A percentile compares a stretch with the other conserved stretches of the same genome.
phyloP scores from a whole-genome alignment of 1,284 basidiomycete genomes.

The Tilletia walkeri region DNA sequence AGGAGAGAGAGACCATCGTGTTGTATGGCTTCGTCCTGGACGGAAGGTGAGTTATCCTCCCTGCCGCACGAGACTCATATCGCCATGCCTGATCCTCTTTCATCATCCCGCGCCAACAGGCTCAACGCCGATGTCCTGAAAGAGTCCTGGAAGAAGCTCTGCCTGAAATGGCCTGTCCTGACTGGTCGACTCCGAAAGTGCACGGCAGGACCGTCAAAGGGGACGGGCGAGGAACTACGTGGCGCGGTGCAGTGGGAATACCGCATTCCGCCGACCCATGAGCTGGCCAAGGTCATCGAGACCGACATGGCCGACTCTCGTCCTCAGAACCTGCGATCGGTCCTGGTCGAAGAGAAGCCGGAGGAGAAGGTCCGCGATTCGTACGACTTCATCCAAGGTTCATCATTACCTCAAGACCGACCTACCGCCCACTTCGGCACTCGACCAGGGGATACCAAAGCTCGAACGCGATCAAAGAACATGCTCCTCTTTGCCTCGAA shows the following conservation, averaged over 20 bases:
- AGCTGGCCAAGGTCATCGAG: background rate
- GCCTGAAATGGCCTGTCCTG: background rate
- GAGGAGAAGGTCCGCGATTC: background rate
- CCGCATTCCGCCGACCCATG: background rate
- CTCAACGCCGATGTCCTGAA: conserved; percentile 2
- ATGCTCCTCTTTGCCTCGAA: background rate
- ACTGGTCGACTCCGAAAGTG: background rate
- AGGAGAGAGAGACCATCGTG: background rate
- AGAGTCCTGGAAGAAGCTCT: conserved; percentile 1
- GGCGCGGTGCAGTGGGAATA: background rate
- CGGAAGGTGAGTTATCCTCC: background rate
- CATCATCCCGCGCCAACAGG: background rate
- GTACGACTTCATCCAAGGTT: background rate
- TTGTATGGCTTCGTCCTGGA: conserved; percentile 2
- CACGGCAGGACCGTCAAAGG: background rate
- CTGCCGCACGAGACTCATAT: background rate
- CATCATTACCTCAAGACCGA: background rate
- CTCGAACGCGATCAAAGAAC: background rate
- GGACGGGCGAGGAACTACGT: background rate
- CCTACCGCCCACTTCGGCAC: background rate
- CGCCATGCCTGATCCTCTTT: background rate
- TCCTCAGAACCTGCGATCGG: background rate
- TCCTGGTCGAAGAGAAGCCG: background rate
- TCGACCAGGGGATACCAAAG: background rate
- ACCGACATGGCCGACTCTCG: background rate